phyloP scores from a whole-genome alignment of 495 filamentous ascomycete species.

The Hypoxylon perforatum region DNA sequence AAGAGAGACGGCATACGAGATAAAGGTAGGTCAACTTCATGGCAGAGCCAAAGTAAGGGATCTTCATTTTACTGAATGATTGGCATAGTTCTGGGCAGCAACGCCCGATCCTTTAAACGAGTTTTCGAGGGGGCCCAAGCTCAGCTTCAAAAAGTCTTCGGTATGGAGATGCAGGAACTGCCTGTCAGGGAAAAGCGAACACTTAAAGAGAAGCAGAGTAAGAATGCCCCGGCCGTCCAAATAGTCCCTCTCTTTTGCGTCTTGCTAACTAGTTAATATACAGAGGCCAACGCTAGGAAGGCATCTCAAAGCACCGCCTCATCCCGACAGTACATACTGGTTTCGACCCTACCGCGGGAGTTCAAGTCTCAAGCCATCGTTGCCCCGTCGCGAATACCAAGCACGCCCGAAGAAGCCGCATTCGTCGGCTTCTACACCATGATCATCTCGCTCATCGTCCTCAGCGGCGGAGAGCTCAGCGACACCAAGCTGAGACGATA shows the following conservation, averaged over 20 bases:
- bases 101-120: slow-evolving; percentile 71
- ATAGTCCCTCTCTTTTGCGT: slow-evolving; percentile 10
- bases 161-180: slow-evolving; percentile 87
- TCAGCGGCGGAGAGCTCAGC: slow-evolving; percentile 74
- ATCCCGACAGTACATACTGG: slow-evolving; percentile 81
- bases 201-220: slow-evolving; percentile 76
- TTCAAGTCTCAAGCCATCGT: slow-evolving; percentile 76
- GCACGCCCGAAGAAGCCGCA: slow-evolving; percentile 71
- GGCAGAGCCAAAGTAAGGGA: not conserved
- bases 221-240: slow-evolving; percentile 37
- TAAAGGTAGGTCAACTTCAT: slow-evolving; percentile 63
- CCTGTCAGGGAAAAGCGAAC: slow-evolving; percentile 82
- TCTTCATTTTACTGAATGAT: slow-evolving; percentile 4
- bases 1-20: slow-evolving; percentile 79
- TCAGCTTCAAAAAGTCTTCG: slow-evolving; percentile 73
- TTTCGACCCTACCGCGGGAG: slow-evolving; percentile 70
- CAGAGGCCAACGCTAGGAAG: slow-evolving; percentile 53
- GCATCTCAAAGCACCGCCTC: slow-evolving; percentile 55
- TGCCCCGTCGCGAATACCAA: slow-evolving; percentile 72
- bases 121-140: slow-evolving; percentile 77
- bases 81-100: slow-evolving; percentile 60
- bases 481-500: slow-evolving; percentile 80
- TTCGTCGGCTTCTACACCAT: slow-evolving; percentile 86
- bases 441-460: slow-evolving; percentile 77
- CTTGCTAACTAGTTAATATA: slow-evolving; percentile 32